phyloP scores from a whole-genome alignment of 2,329 filamentous ascomycete genomes.

The Cadophora sp. region DNA sequence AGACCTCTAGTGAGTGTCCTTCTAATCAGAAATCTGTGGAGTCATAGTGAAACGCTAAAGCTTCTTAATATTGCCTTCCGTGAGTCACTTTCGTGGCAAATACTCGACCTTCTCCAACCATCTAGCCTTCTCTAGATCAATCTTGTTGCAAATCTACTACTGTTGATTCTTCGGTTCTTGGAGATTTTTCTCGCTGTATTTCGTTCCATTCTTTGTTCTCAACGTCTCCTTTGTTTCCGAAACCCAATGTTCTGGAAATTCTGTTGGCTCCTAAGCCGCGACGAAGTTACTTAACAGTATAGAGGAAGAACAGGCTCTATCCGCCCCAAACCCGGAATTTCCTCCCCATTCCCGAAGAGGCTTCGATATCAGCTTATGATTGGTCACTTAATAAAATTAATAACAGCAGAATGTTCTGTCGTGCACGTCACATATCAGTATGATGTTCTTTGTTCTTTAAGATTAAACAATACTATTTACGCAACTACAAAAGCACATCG shows the following conservation, averaged over 20 bases:
- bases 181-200: background rate
- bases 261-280: background rate
- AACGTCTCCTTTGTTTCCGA: too few species aligned
- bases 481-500: background rate
- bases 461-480: slow-evolving; percentile 1
- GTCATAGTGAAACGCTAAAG: background rate
- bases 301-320: background rate
- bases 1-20: background rate
- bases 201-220: too few species aligned
- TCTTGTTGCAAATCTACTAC: background rate
- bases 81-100: background rate
- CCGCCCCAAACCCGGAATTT: background rate
- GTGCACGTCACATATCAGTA: background rate
- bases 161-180: background rate
- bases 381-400: background rate
- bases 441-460: background rate
- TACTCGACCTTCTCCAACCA: background rate
- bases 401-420: background rate
- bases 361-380: background rate
- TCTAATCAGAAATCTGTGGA: background rate
- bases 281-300: background rate
- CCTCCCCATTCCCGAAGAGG: too few species aligned
- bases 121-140: background rate
- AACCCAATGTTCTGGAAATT: too few species aligned
- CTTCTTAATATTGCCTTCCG: background rate